These are phyloP conservation scores for Exophiala calicioides DNA, from an alignment of 2,329 filamentous ascomycete genomes.

Conservation along the genomic window DNA sequence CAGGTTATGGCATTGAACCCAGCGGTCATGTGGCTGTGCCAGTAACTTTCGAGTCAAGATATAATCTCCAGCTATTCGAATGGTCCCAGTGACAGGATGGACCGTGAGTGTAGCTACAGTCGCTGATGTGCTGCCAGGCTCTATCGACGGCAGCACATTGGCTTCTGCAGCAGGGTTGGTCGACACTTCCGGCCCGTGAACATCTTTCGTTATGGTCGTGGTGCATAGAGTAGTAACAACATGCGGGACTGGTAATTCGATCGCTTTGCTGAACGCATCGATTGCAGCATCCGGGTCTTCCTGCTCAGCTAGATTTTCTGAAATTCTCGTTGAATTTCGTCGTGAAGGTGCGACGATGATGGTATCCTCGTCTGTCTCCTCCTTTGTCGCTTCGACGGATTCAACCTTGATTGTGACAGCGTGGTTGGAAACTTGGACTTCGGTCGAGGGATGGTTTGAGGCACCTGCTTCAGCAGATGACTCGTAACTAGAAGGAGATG, in stretches of 20 bases:
- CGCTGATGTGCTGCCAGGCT: constrained; percentile 24
- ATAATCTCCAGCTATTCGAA: constrained; percentile 74
- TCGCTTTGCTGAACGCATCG: not conserved
- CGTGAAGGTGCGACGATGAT: constrained; percentile 6
- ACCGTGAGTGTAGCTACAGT: constrained; percentile 24
- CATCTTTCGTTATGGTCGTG: constrained; percentile 24
- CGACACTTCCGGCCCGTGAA: constrained; percentile 4
- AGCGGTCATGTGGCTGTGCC: constrained; percentile 72
- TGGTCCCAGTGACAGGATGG: constrained; percentile 34
- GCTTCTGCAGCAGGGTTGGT: constrained; percentile 3
- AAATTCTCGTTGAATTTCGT: not conserved
- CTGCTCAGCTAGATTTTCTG: not conserved
- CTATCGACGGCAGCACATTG: constrained; percentile 29
- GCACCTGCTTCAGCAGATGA: constrained; percentile 10
- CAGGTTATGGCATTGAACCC: constrained; percentile 79
- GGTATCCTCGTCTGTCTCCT: constrained; percentile 29
- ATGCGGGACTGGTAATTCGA: constrained; percentile 11
- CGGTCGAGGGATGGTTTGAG: not conserved
- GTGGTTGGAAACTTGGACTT: not conserved
- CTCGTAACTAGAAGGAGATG: constrained; percentile 28
- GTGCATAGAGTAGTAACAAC: constrained; percentile 27
- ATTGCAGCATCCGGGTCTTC: not conserved
- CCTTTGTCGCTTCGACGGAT: constrained; percentile 23
- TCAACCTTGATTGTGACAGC: constrained; percentile 31
- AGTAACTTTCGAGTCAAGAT: constrained; percentile 76